Conservation (phyloP, 2,329 filamentous ascomycete genomes). For the Fusarium coffeatum region DNA sequence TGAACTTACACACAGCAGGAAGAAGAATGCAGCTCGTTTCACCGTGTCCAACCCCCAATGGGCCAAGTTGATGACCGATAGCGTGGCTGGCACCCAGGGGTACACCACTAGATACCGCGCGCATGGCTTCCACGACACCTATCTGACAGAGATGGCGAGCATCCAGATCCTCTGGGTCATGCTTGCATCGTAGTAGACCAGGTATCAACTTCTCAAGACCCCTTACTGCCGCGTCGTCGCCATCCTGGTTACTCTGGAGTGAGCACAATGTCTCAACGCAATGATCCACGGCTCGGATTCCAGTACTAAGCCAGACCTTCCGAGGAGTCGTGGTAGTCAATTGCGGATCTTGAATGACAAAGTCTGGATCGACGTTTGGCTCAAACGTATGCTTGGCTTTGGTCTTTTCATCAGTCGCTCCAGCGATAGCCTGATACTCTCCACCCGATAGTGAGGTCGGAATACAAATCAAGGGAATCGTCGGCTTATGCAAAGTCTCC, state of each 20-base stretch:
- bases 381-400: slow-evolving; percentile 14
- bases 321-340: slow-evolving; percentile 8
- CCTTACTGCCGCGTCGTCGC: neutral
- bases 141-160: slow-evolving; percentile 13
- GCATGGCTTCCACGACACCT: slow-evolving; percentile 9
- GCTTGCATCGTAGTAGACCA: slow-evolving; percentile 5
- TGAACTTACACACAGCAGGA: slow-evolving; percentile 20
- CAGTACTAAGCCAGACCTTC: slow-evolving; percentile 8
- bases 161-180: neutral
- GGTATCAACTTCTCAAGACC: slow-evolving; percentile 3
- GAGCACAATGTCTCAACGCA: slow-evolving; percentile 19
- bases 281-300: neutral
- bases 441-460: slow-evolving; percentile 13
- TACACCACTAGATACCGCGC: slow-evolving; percentile 14
- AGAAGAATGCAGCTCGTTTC: slow-evolving; percentile 20
- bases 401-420: slow-evolving; percentile 9
- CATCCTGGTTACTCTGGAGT: slow-evolving; percentile 1
- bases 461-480: slow-evolving; percentile 15
- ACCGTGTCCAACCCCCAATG: slow-evolving; percentile 12
- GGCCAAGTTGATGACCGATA: slow-evolving; percentile 21
- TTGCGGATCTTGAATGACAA: slow-evolving; percentile 8
- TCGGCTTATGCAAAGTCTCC: neutral
- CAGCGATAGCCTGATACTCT: slow-evolving; percentile 15
- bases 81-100: slow-evolving; percentile 19
- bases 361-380: neutral